Evolutionary conservation across 1,284 basidiomycete genomes (phyloP).

Genomic region (Apiotrichum siamense): DNA sequence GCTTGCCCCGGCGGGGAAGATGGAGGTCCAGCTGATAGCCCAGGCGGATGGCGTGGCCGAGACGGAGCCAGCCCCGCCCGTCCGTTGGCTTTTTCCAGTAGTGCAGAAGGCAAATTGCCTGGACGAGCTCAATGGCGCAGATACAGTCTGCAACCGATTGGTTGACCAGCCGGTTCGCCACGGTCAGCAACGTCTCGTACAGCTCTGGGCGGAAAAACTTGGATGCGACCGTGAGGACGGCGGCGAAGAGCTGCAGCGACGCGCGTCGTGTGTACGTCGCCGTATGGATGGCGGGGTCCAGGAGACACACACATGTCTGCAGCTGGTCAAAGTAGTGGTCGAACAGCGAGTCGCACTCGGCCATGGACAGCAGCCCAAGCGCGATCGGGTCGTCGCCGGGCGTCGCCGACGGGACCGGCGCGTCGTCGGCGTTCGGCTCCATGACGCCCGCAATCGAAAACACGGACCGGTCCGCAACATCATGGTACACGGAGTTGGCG

Average conservation of each 20-base stretch:
- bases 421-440: conserved; percentile 8
- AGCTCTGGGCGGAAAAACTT: conserved; percentile 23
- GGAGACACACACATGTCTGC: conserved; percentile 22
- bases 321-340: conserved; percentile 23
- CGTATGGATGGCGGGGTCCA: conserved; percentile 19
- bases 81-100: conserved; percentile 23
- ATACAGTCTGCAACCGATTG: conserved; percentile 14
- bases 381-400: conserved; percentile 14
- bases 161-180: conserved; percentile 14
- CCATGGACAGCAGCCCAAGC: conserved; percentile 14
- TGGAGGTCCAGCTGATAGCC: conserved; percentile 29
- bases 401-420: background rate
- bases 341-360: conserved; percentile 21
- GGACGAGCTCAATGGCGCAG: conserved; percentile 17
- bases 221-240: conserved; percentile 16
- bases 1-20: conserved; percentile 14
- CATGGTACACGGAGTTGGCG: conserved; percentile 21
- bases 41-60: conserved; percentile 30
- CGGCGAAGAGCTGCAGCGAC: conserved; percentile 16
- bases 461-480: conserved; percentile 15
- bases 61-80: conserved; percentile 17
- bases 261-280: conserved; percentile 12
- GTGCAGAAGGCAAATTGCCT: conserved; percentile 21
- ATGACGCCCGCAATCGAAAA: conserved; percentile 22
- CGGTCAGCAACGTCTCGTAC: conserved; percentile 11